A percentile compares a stretch with the other conserved stretches of the same genome.
Conservation (phyloP, 2,329 filamentous ascomycete genomes). For the Neonectria punicea region DNA sequence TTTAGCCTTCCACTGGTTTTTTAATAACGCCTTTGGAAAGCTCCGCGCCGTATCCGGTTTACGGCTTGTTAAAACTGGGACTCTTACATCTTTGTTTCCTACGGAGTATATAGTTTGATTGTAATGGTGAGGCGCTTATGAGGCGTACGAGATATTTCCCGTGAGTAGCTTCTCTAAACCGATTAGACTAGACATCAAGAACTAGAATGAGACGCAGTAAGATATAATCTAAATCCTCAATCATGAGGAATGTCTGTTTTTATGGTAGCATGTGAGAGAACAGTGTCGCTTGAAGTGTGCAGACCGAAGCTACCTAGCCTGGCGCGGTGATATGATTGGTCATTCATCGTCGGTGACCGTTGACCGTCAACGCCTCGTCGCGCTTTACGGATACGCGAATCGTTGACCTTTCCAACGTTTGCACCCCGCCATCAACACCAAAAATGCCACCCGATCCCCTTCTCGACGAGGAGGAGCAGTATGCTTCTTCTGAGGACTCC, state of each 20-base stretch:
- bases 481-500: conserved; percentile 77
- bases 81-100: not conserved
- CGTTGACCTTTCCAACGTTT: conserved; percentile 6
- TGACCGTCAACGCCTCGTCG: conserved; percentile 20
- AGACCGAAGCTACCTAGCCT: not conserved
- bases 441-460: conserved; percentile 56
- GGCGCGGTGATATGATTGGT: conserved; percentile 31
- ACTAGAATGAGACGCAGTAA: not conserved
- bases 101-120: not conserved
- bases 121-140: not conserved
- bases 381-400: conserved; percentile 11
- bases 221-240: not conserved
- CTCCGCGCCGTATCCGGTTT: not conserved
- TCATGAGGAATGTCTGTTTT: too few species aligned
- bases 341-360: conserved; percentile 20
- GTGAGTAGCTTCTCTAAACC: not conserved
- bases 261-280: not conserved
- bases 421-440: conserved; percentile 25
- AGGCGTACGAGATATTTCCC: not conserved
- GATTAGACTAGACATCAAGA: not conserved
- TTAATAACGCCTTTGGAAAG: too few species aligned
- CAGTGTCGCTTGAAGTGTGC: not conserved
- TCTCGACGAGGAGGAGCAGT: conserved; percentile 65
- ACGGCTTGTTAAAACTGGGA: not conserved
- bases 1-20: not conserved